phyloP scores from a whole-genome alignment of 352 stramenopile species.

The Pilasporangium apinafurcum region DNA sequence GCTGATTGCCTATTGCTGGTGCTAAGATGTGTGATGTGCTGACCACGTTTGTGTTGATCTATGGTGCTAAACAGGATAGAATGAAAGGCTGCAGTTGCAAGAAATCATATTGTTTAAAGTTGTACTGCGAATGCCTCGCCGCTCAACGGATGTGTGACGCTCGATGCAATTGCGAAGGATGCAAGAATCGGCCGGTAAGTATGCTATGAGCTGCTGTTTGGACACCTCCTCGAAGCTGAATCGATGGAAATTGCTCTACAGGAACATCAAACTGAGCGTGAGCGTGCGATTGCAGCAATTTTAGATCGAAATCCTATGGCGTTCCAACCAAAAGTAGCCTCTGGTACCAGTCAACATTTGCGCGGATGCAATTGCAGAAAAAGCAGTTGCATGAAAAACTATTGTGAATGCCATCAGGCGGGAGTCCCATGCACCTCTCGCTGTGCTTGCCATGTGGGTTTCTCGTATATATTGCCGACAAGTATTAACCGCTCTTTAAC shows the following conservation, averaged over 20 bases:
- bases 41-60: too few species aligned
- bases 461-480: not conserved
- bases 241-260: not conserved
- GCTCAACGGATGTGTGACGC: conserved; percentile 61
- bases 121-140: conserved; percentile 86
- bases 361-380: conserved; percentile 95
- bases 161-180: conserved; percentile 78
- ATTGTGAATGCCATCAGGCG: conserved; percentile 96
- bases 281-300: conserved; percentile 82
- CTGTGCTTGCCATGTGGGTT: conserved; percentile 71
- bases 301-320: conserved; percentile 90
- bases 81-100: conserved; percentile 92
- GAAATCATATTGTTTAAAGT: conserved; percentile 96
- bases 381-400: conserved; percentile 96
- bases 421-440: conserved; percentile 71
- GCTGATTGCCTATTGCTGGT: not conserved
- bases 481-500: not conserved
- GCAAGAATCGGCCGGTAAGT: conserved; percentile 53
- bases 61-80: conserved; percentile 21
- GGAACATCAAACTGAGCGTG: conserved; percentile 52
- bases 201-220: not conserved
- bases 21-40: not conserved
- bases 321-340: conserved; percentile 93
- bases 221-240: not conserved
- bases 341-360: conserved; percentile 79